Base-by-base conservation (phyloP, 257 asterid genomes). In the Primulina huaijiensis region DNA sequence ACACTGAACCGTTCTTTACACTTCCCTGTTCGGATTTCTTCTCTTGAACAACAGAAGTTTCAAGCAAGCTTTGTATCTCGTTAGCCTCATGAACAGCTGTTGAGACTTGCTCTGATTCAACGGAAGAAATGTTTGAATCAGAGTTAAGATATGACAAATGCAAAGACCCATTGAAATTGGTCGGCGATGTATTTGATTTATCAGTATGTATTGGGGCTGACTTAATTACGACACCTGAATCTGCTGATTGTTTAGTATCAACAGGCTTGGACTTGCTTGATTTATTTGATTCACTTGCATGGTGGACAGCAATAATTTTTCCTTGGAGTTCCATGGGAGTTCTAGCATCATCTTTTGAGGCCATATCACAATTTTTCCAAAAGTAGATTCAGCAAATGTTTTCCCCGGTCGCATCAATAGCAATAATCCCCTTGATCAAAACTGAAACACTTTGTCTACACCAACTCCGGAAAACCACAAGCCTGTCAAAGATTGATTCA, bases 291-390 rank as follows among this genome's bases (percentile, higher is more conserved):
- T 77, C 81, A 64, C 67, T 55, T 53, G 76, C 72, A 58, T 85
- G 79, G 60, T 68, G 86, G 70, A 74, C 74, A 59, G 77, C 74
- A 65, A 74, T 69, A 34, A 78, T 63, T 56, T 82, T 78, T 52
- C 70, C 82, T 53, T 74, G 89, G 76, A 65, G 75, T 40, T 72
- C 92, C 69, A 67, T 7, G 3, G 84, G 87, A 72, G 79, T 74
- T 77, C 82, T 84, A 30, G 79, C 58, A 69, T 78, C 82, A 75
- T 85, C 79, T 75, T 86, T 85, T 56, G 95, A 77, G 73, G 97
- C 91, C 97, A 90, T 90, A 14, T 35, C 46, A 17, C 60, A 33
- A 60, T 46, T 60, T 58, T 67, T 62, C 2, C 56, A 57, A 64
- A 43, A 58, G 62, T 64, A 60, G 70, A 77, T 77, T 60, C 75